Evolutionary conservation across 768 basidiomycete species (phyloP).

Genomic region (Psilocybe cubensis): DNA sequence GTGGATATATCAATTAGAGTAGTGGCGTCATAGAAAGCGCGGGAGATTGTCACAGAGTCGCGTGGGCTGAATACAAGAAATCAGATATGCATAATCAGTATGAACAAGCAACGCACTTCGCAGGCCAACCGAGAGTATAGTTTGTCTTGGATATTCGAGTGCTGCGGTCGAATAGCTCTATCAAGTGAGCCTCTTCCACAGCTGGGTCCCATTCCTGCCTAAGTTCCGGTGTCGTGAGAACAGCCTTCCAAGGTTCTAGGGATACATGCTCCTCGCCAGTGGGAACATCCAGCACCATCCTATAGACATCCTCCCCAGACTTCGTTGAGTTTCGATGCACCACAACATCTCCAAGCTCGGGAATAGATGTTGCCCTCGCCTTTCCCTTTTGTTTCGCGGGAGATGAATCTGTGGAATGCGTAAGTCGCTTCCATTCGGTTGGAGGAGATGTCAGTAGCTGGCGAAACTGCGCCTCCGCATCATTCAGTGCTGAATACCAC

Average conservation of each 20-base stretch:
- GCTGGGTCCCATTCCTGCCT: conserved; percentile 94
- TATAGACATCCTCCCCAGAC: conserved; percentile 76
- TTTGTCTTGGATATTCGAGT: conserved; percentile 90
- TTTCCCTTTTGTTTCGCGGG: conserved; percentile 64
- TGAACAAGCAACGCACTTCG: conserved; percentile 65
- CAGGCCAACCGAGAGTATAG: conserved; percentile 95
- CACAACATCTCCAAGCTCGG: conserved; percentile 72
- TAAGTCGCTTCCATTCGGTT: conserved; percentile 85
- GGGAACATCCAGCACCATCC: conserved; percentile 82
- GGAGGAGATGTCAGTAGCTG: conserved; percentile 74
- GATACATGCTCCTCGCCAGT: conserved; percentile 61
- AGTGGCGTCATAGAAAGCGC: conserved; percentile 77
- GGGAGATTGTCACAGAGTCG: conserved; percentile 92
- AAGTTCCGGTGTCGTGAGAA: conserved; percentile 85
- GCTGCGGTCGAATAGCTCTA: conserved; percentile 86
- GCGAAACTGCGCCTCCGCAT: conserved; percentile 79
- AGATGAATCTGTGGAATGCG: conserved; percentile 38
- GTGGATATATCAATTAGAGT: conserved; percentile 92
- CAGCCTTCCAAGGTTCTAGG: conserved; percentile 80
- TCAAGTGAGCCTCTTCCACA: conserved; percentile 79
- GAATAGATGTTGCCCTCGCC: conserved; percentile 48
- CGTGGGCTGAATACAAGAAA: conserved; percentile 62
- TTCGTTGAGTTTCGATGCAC: conserved; percentile 76
- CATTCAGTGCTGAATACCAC: conserved; percentile 77
- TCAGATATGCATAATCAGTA: conserved; percentile 4